Base-by-base conservation (phyloP, 176 grass and related monocot species). In the Phoenix dactylifera region DNA sequence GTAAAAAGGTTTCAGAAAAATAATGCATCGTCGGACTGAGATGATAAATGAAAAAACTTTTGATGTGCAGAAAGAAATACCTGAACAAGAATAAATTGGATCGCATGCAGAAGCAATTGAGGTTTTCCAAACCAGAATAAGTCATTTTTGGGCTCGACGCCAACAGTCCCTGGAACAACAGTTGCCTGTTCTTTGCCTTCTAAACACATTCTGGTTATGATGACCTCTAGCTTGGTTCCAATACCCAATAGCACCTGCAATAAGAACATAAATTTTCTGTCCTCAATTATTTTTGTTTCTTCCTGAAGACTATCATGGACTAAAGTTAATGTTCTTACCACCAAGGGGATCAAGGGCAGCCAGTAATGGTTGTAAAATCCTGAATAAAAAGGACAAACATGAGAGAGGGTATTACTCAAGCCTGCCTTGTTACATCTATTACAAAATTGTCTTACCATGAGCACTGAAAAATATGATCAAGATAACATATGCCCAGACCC, bases 31-130 rank as follows among this genome's bases (percentile, higher is more conserved):
- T 4, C 5, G 5, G 4, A 30, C 28, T 30, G 5, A 6, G 28
- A 30, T 30, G 28, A 30, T 30, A 6, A 44, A 44, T 44, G 35
- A 10, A 44, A 44, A 44, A 44, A 44, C 7, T 44, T 44, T 12
- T 44, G 35, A 28, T 52, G 35, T 12, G 35, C 35, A 44, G 7
- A 9, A 12, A 44, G 7, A 9, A 12, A 12, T 12, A 67, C 64
- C 64, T 67, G 64, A 16, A 67, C 32, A 12, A 67, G 18, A 25
- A 67, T 55, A 51, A 67, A 67, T n/a, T 67, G 64, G 50, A 67
- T 35, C 4, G 35, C 16, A 12, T 67, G 64, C 16, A 67, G 24
- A 52, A 67, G 19, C 51, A 67, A 30, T 20, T 15, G 50, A 67
- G 64, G 64, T 22, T 54, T 24, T 14, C 25, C 25, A 20, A 67